phyloP scores from a whole-genome alignment of 2,329 filamentous ascomycete species.

The Xylariaceae sp. region DNA sequence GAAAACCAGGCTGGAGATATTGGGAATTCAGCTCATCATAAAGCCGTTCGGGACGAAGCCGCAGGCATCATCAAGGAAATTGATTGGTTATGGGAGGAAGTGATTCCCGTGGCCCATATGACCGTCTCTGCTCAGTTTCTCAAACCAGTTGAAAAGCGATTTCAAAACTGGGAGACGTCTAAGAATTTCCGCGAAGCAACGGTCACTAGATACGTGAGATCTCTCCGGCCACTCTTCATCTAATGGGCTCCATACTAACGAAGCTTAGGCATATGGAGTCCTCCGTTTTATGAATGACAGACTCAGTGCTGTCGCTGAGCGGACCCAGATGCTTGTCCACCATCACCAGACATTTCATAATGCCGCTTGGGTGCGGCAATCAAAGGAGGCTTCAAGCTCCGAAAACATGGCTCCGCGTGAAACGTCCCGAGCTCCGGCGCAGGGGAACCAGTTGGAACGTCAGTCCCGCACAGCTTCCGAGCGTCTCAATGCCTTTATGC shows the following conservation, averaged over 20 bases:
- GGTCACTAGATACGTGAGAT: slow-evolving; percentile 18
- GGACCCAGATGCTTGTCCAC: slow-evolving; percentile 13
- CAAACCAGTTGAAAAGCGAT: slow-evolving; percentile 21
- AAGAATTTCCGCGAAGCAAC: slow-evolving; percentile 5
- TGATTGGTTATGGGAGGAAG: slow-evolving; percentile 32
- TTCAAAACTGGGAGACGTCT: slow-evolving; percentile 10
- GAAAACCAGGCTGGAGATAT: not conserved
- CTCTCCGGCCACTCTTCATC: not conserved
- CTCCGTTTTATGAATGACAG: slow-evolving; percentile 18
- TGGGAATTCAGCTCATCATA: slow-evolving; percentile 4
- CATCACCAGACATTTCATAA: slow-evolving; percentile 15
- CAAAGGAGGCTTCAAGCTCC: not conserved
- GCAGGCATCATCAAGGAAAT: slow-evolving; percentile 27
- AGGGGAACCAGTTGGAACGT: not conserved
- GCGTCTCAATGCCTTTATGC: slow-evolving; percentile 21
- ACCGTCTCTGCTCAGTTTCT: slow-evolving; percentile 30
- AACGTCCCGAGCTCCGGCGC: not conserved
- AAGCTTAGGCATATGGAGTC: slow-evolving; percentile 9
- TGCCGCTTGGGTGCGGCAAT: slow-evolving; percentile 2
- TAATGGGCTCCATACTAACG: slow-evolving; percentile 3
- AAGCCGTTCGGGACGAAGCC: slow-evolving; percentile 8
- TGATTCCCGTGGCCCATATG: slow-evolving; percentile 33
- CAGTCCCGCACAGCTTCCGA: slow-evolving; percentile 14
- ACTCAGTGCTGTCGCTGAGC: slow-evolving; percentile 10
- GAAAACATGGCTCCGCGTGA: not conserved